Base-by-base conservation (phyloP, 2,329 filamentous ascomycete genomes). In the Penicillium crustosum region DNA sequence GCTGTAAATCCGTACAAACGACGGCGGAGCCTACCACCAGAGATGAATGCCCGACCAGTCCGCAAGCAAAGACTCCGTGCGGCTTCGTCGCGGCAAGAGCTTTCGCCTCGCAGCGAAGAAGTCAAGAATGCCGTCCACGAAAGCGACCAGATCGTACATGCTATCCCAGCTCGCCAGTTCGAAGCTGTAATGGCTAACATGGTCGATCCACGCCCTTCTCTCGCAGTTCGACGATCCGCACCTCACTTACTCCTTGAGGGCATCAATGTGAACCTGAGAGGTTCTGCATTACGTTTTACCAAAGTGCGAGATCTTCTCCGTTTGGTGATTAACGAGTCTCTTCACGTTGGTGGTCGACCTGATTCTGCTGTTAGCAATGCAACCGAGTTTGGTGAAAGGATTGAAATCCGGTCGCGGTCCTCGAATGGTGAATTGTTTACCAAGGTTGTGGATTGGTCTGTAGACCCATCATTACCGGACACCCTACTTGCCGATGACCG, bases 401-500 rank as follows among this genome's bases (percentile, higher is more conserved):
- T 81, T 43, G 76, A 79, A 59, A 74, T 81, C 48, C 75, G 72
- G 41, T 75, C 76, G 6, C 68, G 74, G 53, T 76, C 74, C 17
- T 77, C 77, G 3, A 79, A 77, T 56, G 78, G 78, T n/a, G 66
- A 76, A 53, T 58, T 73, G n/a, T 74, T 72, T 36, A 74, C 70
- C 19, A 79, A 79, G 58, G 73, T 68, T 21, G 79, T 81, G 33
- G 73, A 79, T 52, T 81, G 78, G 79, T 76, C 73, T 41, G 78
- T 81, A n/a, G 75, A 79, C 47, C 63, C 72, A 19, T 73, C 73
- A 27, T 72, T 81, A n/a, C 79, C 79, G 3, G 78, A 81, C 36
- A 75, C 73, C 5, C 64, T 81, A 31, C 73, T 77, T 45, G 78
- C 86, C 44, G 85, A 88, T 66, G 85, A 88, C 68, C 81, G 84